phyloP scores from a whole-genome alignment of 345 rosid genomes.

The Salix dunnii region DNA sequence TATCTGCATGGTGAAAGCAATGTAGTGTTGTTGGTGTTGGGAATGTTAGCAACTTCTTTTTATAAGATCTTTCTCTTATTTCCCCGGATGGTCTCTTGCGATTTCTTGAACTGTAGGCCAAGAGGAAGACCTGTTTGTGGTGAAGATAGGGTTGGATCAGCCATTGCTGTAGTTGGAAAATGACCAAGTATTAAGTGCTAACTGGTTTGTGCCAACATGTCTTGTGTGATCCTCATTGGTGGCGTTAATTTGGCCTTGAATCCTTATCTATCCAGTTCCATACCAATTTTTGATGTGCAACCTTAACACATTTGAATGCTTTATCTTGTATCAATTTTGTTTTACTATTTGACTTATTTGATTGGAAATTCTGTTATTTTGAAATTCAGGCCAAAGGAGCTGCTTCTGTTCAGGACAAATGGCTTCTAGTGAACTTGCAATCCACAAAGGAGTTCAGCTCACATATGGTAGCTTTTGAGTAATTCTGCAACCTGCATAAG shows the following conservation, averaged over 20 bases:
- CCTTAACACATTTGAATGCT: neutral
- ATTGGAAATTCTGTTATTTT: constrained; percentile 6
- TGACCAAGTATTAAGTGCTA: neutral
- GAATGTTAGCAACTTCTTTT: neutral
- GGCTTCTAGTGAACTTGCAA: constrained; percentile 95
- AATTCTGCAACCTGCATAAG: neutral
- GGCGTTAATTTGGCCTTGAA: neutral
- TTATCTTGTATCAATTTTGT: neutral
- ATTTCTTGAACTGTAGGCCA: neutral
- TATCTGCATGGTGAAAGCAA: too few species aligned
- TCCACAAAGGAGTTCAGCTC: constrained; percentile 91
- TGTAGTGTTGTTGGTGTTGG: too few species aligned
- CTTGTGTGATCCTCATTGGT: neutral
- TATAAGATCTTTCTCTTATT: neutral
- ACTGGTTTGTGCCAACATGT: neutral
- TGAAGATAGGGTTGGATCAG: neutral
- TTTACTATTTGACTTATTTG: constrained; percentile 7
- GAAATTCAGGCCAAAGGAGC: constrained; percentile 65
- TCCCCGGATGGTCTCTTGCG: neutral
- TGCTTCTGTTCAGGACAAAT: constrained; percentile 78
- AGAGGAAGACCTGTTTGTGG: neutral
- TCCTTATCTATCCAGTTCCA: neutral
- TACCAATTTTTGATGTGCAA: neutral
- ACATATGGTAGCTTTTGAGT: constrained; percentile 55
- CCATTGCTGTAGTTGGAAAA: neutral